Conservation (phyloP, 2,329 filamentous ascomycete genomes). For the Trichoderma gracile region DNA sequence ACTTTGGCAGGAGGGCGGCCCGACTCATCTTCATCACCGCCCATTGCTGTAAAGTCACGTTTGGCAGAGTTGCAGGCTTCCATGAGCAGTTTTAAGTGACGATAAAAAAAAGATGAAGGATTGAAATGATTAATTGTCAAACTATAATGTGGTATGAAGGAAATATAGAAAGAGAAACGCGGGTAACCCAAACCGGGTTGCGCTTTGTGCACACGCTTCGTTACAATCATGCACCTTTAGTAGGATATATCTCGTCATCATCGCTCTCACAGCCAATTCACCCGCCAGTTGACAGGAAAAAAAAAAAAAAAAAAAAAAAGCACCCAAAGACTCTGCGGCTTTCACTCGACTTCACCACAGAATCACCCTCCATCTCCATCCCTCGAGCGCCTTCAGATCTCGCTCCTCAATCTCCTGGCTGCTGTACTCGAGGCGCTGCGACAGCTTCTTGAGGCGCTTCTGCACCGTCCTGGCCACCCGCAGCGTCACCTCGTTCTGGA, state of each 20-base stretch:
- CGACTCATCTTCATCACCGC: not conserved
- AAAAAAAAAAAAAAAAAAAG: too few relatives aligned
- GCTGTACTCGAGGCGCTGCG: conserved; percentile 50
- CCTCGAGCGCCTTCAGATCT: conserved; percentile 52
- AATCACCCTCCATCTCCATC: conserved; percentile 60
- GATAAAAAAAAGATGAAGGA: not conserved
- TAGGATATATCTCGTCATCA: conserved; percentile 30
- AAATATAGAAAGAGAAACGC: not conserved
- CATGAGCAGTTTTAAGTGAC: not conserved
- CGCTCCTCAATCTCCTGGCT: conserved; percentile 48
- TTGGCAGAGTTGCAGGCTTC: not conserved
- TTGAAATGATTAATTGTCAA: not conserved
- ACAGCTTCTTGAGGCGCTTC: conserved; percentile 52
- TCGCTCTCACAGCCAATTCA: conserved; percentile 1
- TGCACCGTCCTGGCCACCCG: conserved; percentile 55
- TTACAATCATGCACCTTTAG: conserved; percentile 38
- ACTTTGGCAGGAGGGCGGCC: not conserved
- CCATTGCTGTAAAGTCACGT: not conserved
- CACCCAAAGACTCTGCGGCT: conserved; percentile 2
- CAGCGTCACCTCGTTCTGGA: conserved; percentile 59
- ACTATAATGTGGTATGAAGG: not conserved
- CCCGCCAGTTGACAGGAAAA: conserved; percentile 3
- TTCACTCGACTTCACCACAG: conserved; percentile 35
- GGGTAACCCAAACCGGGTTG: not conserved
- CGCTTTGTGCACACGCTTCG: conserved; percentile 30